These are phyloP conservation scores for Echium plantagineum DNA, from an alignment of 257 asterid species.

Conservation along the genomic window DNA sequence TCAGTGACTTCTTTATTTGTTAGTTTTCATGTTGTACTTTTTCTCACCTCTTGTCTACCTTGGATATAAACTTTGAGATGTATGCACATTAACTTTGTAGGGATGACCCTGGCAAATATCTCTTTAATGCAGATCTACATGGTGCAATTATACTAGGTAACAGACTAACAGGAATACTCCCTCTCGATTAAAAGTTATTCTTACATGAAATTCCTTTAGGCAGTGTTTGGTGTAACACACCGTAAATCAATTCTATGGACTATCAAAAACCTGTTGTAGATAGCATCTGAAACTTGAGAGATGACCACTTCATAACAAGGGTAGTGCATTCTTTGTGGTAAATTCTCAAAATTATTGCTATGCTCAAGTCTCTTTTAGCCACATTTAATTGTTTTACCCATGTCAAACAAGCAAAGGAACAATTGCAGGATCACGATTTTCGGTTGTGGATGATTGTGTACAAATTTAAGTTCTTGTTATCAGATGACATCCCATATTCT, in stretches of 20 bases:
- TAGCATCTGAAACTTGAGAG: neutral
- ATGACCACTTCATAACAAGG: neutral
- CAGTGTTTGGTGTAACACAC: neutral
- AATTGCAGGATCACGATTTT: neutral
- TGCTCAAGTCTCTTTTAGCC: neutral
- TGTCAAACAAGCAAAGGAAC: neutral
- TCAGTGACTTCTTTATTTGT: conserved; percentile 18
- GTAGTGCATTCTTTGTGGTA: neutral
- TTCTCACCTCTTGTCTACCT: too few species aligned
- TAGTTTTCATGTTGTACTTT: neutral
- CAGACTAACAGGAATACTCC: conserved; percentile 10
- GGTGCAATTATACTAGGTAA: conserved; percentile 75
- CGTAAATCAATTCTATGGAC: neutral
- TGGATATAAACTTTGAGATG: conserved; percentile 2
- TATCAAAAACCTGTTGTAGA: neutral
- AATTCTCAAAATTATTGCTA: neutral
- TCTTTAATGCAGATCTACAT: conserved; percentile 68
- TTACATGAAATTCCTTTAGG: neutral
- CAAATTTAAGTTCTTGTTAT: neutral
- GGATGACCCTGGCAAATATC: conserved; percentile 62
- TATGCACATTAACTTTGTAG: conserved; percentile 35
- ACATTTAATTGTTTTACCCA: neutral
- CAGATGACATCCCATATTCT: too few species aligned
- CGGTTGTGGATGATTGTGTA: neutral
- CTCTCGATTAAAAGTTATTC: conserved; percentile 2